These are phyloP conservation scores for Jimgerdemannia lactiflua DNA, from an alignment of 192 early-diverging fungal species.

Conservation along the genomic window DNA sequence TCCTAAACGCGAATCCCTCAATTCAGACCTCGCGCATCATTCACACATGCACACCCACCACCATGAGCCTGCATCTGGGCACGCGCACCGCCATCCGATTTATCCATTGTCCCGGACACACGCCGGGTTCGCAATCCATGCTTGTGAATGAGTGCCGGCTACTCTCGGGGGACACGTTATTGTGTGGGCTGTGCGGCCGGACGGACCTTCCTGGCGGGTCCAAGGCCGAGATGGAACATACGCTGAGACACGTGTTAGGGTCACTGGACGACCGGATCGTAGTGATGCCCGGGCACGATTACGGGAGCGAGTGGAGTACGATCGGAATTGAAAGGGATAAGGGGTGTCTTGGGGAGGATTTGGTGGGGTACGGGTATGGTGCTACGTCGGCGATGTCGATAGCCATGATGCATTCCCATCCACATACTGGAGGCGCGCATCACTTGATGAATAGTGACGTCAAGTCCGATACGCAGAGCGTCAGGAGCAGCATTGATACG, in stretches of 20 bases:
- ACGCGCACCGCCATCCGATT: constrained; percentile 56
- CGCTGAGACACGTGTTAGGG: constrained; percentile 61
- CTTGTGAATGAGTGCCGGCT: constrained; percentile 72
- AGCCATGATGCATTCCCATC: neutral
- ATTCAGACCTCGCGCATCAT: constrained; percentile 24
- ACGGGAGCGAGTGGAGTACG: constrained; percentile 83
- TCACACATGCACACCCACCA: constrained; percentile 23
- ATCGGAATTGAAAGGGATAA: constrained; percentile 55
- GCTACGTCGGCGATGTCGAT: neutral
- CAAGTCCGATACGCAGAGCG: neutral
- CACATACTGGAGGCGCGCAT: neutral
- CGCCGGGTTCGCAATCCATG: constrained; percentile 82
- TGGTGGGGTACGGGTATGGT: constrained; percentile 31
- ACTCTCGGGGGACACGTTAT: constrained; percentile 80
- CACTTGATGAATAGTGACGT: neutral
- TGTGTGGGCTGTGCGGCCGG: constrained; percentile 81
- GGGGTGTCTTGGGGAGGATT: constrained; percentile 37
- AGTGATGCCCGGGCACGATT: constrained; percentile 91
- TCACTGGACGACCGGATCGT: constrained; percentile 59
- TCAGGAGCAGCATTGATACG: neutral
- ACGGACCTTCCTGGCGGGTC: constrained; percentile 80
- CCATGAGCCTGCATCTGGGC: constrained; percentile 31
- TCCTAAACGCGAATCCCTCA: constrained; percentile 65
- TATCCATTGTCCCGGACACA: constrained; percentile 93
- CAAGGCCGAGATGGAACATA: constrained; percentile 61